Evolutionary conservation across 2,329 filamentous ascomycete species (phyloP), one percentile per base, ranked within the genome.

Genomic region (Venturia asperata): DNA sequence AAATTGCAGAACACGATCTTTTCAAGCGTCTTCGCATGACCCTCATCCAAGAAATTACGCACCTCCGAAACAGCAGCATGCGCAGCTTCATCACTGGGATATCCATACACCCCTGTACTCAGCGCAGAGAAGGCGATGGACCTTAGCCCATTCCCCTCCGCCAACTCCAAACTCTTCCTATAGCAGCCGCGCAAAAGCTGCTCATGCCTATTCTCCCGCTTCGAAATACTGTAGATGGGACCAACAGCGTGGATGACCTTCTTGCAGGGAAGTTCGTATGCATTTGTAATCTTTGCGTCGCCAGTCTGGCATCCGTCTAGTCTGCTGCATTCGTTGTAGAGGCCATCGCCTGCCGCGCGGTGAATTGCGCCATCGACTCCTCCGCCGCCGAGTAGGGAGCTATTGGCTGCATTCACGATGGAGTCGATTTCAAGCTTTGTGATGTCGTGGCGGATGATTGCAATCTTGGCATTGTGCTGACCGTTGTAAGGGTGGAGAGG

Each of bases 401-500:
- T 77, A 75, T 97, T 97, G 56, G 94, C 93, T 0, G 94, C 93
- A 74, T 97, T 97, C 74, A 97, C 92, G 70, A 97, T 94, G 68
- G 89, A 88, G 72, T 92, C 90, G 58, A 92, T 82, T 41, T 82
- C 74, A 4, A 97, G 84, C 17, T 81, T 86, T 17, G 92, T 97
- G 75, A 97, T 95, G 75, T 96, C 91, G 70, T 85, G 85, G 65
- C 85, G 83, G 69, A 91, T 81, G 45, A 93, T 78, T 58, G 84
- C 85, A 70, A 97, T 82, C 68, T 84, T 86, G 72, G 85, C 77
- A 78, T 95, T 95, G 77, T 89, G 79, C 11, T 75, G 70, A n/a
- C 82, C 84, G 9, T 79, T 76, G 24, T 73, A 69, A 5, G 75
- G 73, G 47, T 69, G 62, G 37, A 67, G 69, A 56, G 67, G 63